A percentile compares a stretch with the other conserved stretches of the same genome.
phyloP scores from a whole-genome alignment of 2,329 filamentous ascomycete genomes.

The Ascochyta koolunga region DNA sequence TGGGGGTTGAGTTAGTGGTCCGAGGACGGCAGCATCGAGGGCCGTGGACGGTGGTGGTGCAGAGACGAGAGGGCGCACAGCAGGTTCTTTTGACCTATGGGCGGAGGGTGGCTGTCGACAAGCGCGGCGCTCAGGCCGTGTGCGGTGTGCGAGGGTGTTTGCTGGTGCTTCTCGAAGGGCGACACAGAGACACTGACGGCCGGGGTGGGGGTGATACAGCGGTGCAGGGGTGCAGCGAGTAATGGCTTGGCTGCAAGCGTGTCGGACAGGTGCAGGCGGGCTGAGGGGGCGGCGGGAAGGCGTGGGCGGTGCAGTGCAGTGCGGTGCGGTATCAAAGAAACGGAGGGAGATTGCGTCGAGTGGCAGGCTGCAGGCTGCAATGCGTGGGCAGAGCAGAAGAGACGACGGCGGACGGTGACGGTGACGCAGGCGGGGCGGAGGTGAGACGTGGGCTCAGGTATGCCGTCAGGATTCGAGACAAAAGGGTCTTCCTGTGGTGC shows the following conservation, averaged over 20 bases:
- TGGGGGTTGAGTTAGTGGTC: constrained; percentile 25
- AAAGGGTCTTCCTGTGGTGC: constrained; percentile 33
- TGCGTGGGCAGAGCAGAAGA: constrained; percentile 7
- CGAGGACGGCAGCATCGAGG: constrained; percentile 38
- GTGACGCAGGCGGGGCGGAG: constrained; percentile 20
- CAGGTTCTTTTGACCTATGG: constrained; percentile 4
- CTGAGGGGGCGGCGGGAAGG: neutral
- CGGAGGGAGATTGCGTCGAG: too few species aligned
- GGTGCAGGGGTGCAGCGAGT: neutral
- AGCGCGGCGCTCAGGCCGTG: constrained; percentile 16
- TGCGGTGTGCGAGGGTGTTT: constrained; percentile 18
- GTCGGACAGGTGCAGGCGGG: constrained; percentile 10
- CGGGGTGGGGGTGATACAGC: constrained; percentile 8
- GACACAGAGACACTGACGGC: constrained; percentile 23
- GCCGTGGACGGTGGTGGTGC: constrained; percentile 16
- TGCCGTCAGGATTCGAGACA: constrained; percentile 25
- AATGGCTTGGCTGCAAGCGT: constrained; percentile 1
- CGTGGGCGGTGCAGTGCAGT: constrained; percentile 9
- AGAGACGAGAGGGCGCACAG: constrained; percentile 11
- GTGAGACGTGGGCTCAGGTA: constrained; percentile 31
- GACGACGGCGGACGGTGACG: constrained; percentile 11
- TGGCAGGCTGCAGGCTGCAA: constrained; percentile 9
- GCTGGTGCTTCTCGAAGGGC: constrained; percentile 43
- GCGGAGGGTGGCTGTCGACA: constrained; percentile 12
- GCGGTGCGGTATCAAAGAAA: too few species aligned